phyloP scores from a whole-genome alignment of 441 rosid genomes.

The Sinapis alba region DNA sequence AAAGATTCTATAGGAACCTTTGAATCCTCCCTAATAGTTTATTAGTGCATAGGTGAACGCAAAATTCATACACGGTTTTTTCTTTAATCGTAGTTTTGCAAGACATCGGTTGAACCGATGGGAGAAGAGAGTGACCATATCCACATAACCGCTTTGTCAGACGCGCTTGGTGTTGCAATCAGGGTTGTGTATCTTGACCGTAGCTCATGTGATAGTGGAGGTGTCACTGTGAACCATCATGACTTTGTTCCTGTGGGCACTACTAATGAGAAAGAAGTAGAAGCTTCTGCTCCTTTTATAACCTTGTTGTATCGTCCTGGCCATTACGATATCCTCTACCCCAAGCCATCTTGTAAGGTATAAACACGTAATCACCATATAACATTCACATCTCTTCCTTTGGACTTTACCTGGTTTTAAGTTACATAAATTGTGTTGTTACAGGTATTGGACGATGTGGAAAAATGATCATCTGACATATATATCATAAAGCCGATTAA shows the following conservation, averaged over 20 bases:
- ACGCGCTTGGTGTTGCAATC: conserved; percentile 88
- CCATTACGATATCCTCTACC: conserved; percentile 95
- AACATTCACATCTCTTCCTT: conserved; percentile 6
- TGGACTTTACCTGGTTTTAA: neutral
- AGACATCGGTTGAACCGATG: conserved; percentile 98
- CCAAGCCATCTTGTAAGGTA: conserved; percentile 51
- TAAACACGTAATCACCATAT: neutral
- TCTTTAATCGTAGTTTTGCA: conserved; percentile 86
- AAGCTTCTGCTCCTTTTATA: conserved; percentile 61
- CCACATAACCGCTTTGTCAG: conserved; percentile 90
- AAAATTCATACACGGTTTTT: conserved; percentile 27
- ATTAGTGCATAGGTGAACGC: neutral
- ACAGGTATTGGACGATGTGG: conserved; percentile 30
- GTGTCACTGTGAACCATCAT: conserved; percentile 87
- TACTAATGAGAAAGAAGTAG: conserved; percentile 36
- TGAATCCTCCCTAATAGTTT: neutral
- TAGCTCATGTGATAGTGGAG: conserved; percentile 79
- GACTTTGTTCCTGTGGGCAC: conserved; percentile 72
- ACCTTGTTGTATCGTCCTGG: conserved; percentile 95
- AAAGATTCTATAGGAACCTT: conserved; percentile 1
- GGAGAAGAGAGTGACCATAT: conserved; percentile 99
- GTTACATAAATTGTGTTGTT: conserved; percentile 9
- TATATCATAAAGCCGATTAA: neutral
- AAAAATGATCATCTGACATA: conserved; percentile 20
- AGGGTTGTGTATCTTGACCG: conserved; percentile 93